Conservation (phyloP, 2,329 filamentous ascomycete species). For the Fusarium sulawesiense region DNA sequence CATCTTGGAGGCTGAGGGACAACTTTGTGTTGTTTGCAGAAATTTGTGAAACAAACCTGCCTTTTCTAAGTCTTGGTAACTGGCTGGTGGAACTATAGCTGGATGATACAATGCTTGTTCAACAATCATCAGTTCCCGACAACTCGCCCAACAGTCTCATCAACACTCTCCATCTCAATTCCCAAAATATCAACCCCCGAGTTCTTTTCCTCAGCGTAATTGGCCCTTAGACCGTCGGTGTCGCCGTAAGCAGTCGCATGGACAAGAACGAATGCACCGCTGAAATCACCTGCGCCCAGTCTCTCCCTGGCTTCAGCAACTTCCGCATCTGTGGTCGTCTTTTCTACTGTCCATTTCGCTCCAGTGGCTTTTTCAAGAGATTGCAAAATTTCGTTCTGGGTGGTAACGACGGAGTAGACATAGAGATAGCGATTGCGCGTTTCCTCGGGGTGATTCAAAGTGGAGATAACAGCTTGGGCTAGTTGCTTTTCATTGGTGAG, state of each 20-base stretch:
- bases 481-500: conserved; percentile 2
- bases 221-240: not conserved
- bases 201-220: not conserved
- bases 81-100: too few species aligned
- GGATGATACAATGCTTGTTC: rapidly evolving
- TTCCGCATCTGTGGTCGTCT: not conserved
- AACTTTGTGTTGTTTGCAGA: too few species aligned
- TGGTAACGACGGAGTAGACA: not conserved
- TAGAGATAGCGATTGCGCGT: conserved; percentile 2
- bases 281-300: not conserved
- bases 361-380: not conserved
- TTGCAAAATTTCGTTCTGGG: not conserved
- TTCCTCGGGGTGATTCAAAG: not conserved
- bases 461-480: not conserved
- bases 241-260: not conserved
- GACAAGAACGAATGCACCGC: not conserved
- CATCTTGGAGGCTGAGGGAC: too few species aligned
- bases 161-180: not conserved
- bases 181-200: not conserved
- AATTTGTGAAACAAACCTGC: too few species aligned
- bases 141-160: not conserved
- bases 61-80: too few species aligned
- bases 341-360: not conserved
- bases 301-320: not conserved
- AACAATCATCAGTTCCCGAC: not conserved